phyloP scores from a whole-genome alignment of 2,329 filamentous ascomycete species.

The Colletotrichum tropicicola region DNA sequence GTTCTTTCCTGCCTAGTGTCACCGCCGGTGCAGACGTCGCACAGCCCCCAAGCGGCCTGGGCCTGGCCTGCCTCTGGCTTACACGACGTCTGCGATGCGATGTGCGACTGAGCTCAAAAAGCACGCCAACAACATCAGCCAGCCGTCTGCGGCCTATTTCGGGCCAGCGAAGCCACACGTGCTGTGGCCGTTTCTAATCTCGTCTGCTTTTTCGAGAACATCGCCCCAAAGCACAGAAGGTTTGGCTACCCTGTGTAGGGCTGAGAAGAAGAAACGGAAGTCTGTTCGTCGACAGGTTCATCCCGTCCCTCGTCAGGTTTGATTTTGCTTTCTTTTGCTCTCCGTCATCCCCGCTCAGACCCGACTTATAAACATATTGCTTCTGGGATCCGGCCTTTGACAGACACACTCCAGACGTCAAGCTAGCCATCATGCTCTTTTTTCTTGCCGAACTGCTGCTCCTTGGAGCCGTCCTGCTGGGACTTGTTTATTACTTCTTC shows the following conservation, averaged over 20 bases:
- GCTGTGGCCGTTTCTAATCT: neutral
- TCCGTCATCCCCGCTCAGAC: neutral
- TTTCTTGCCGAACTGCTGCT: slow-evolving; percentile 15
- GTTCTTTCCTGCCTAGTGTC: neutral
- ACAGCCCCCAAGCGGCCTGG: slow-evolving; percentile 2
- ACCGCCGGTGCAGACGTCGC: neutral
- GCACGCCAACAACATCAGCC: neutral
- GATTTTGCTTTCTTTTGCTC: neutral
- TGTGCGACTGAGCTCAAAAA: neutral
- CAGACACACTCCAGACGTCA: neutral
- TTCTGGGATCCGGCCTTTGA: neutral
- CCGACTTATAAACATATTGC: slow-evolving; percentile 10
- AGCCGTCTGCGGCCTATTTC: slow-evolving; percentile 7
- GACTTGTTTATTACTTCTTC: slow-evolving; percentile 26
- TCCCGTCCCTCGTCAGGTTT: neutral
- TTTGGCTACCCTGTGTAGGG: neutral
- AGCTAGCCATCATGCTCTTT: slow-evolving; percentile 3
- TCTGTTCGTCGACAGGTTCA: neutral
- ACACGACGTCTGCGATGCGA: neutral
- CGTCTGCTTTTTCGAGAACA: neutral
- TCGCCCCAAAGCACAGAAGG: neutral
- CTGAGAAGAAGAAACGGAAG: slow-evolving; percentile 22
- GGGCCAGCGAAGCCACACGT: slow-evolving; percentile 6
- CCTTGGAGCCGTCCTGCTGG: slow-evolving; percentile 1
- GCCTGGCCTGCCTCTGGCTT: neutral